These are phyloP conservation scores for Primulina eburnea DNA, from an alignment of 257 asterid genomes.

Conservation along the genomic window DNA sequence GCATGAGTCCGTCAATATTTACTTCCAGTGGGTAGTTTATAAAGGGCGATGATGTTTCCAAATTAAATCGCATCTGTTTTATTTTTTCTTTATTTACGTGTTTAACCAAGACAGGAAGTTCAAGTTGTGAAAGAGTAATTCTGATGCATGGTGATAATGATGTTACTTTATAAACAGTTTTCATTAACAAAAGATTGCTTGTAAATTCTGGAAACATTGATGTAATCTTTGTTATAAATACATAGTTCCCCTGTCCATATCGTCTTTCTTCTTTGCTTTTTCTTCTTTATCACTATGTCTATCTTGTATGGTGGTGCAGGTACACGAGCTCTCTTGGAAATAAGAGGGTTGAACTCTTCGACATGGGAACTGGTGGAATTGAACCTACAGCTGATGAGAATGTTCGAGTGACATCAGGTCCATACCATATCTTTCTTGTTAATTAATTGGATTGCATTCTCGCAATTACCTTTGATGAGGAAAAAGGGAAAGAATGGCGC, in stretches of 20 bases:
- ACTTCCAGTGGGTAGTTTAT: not conserved
- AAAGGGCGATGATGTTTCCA: not conserved
- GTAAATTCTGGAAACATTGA: not conserved
- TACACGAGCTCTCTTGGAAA: slow-evolving; percentile 91
- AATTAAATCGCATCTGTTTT: not conserved
- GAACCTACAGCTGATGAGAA: slow-evolving; percentile 90
- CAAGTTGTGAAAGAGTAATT: not conserved
- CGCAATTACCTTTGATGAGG: slow-evolving; percentile 13
- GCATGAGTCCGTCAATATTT: not conserved
- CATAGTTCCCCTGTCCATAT: slow-evolving; percentile 8
- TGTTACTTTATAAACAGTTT: not conserved
- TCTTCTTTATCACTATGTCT: not conserved
- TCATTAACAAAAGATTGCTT: slow-evolving; percentile 2
- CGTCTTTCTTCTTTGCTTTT: slow-evolving; percentile 9
- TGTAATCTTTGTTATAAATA: not conserved
- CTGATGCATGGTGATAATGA: slow-evolving; percentile 10
- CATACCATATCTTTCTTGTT: slow-evolving; percentile 9
- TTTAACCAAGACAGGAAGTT: not conserved
- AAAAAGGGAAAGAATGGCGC: slow-evolving; percentile 11
- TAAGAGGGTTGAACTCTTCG: slow-evolving; percentile 94
- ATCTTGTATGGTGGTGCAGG: slow-evolving; percentile 41
- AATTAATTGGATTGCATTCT: slow-evolving; percentile 8
- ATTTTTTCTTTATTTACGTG: not conserved
- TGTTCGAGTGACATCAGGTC: slow-evolving; percentile 91
- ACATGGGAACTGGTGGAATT: slow-evolving; percentile 75